A percentile compares a stretch with the other conserved stretches of the same genome.
Evolutionary conservation across 2,329 filamentous ascomycete species (phyloP).

Genomic region (Cercospora brassicicola): DNA sequence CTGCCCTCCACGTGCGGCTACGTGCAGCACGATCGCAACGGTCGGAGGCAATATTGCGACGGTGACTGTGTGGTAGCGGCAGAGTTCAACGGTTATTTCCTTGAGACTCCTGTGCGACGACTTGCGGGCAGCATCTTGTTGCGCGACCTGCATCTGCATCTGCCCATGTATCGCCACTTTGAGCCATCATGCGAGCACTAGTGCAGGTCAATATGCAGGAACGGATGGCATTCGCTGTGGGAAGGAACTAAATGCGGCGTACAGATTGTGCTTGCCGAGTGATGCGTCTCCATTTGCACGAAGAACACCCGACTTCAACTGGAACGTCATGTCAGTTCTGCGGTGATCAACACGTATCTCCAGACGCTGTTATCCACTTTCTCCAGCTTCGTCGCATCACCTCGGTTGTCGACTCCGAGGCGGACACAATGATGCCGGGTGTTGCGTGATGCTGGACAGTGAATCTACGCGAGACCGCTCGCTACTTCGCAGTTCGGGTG

Average conservation of each 20-base stretch:
- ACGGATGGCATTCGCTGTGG: slow-evolving; percentile 8
- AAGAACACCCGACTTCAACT: not conserved
- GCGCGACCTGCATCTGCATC: slow-evolving; percentile 7
- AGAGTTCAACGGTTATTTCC: not conserved
- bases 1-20: slow-evolving; percentile 13
- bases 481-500: slow-evolving; percentile 7
- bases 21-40: slow-evolving; percentile 6
- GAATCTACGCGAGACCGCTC: slow-evolving; percentile 20
- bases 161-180: slow-evolving; percentile 9
- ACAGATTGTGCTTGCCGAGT: slow-evolving; percentile 4
- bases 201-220: slow-evolving; percentile 13
- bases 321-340: not conserved
- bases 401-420: not conserved
- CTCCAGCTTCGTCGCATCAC: not conserved
- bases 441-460: not conserved
- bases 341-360: not conserved
- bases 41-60: not conserved
- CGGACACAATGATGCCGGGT: not conserved
- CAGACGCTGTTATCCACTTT: not conserved
- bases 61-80: not conserved
- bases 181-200: slow-evolving; percentile 8
- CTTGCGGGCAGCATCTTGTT: not conserved
- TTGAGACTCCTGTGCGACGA: not conserved
- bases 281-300: not conserved
- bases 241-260: slow-evolving; percentile 1